A percentile compares a stretch with the other conserved stretches of the same genome.
These are phyloP conservation scores for Aspergillus sp. DNA, from an alignment of 2,329 filamentous ascomycete genomes.

Conservation along the genomic window DNA sequence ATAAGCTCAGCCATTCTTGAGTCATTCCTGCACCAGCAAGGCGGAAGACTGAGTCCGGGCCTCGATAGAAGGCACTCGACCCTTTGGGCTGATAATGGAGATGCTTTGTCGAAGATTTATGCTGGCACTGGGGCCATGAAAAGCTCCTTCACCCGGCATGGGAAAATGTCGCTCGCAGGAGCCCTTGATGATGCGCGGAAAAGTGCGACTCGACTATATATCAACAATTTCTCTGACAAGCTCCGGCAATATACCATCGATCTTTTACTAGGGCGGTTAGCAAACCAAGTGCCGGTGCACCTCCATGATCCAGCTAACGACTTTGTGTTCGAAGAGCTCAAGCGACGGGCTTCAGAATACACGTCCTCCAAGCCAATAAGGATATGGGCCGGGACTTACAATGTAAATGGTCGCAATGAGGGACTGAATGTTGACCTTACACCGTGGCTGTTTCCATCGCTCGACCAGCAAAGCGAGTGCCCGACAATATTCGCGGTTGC, in stretches of 20 bases:
- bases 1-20: conserved; percentile 91
- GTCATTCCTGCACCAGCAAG: conserved; percentile 65
- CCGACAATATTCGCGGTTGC: conserved; percentile 84
- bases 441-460: conserved; percentile 65
- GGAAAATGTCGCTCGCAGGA: conserved; percentile 91
- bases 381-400: conserved; percentile 85
- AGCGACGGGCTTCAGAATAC: conserved; percentile 57
- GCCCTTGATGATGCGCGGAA: conserved; percentile 93
- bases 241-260: conserved; percentile 90
- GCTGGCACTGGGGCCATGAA: conserved; percentile 93
- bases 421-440: conserved; percentile 72
- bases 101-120: conserved; percentile 88
- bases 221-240: conserved; percentile 96
- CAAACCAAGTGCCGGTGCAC: conserved; percentile 74
- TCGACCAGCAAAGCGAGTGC: conserved; percentile 48
- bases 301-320: conserved; percentile 94
- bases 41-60: conserved; percentile 60
- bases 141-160: conserved; percentile 84
- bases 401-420: conserved; percentile 78
- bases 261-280: conserved; percentile 73
- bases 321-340: conserved; percentile 68
- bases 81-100: conserved; percentile 95
- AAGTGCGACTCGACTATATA: conserved; percentile 85
- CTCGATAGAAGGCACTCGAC: conserved; percentile 89
- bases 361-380: conserved; percentile 64